Conservation (phyloP, 805 yeast species). For the Candida ipomoeae region DNA sequence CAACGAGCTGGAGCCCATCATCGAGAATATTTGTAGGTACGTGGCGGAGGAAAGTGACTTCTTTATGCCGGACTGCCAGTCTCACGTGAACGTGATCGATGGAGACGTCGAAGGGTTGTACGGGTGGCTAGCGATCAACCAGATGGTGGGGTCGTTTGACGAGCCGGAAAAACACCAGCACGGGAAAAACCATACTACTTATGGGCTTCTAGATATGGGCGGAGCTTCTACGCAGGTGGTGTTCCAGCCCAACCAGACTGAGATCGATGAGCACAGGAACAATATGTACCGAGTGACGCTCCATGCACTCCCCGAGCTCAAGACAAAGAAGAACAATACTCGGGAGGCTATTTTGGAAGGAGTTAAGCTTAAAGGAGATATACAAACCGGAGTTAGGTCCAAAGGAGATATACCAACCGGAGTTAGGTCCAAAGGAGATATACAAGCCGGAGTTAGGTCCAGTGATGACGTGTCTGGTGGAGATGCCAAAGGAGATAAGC, state of each 20-base stretch:
- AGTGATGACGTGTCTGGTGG: no score
- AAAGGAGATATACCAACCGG: no score
- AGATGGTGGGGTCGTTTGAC: slow-evolving; percentile 45
- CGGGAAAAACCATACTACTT: slow-evolving; percentile 45
- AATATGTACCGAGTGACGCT: slow-evolving; percentile 45
- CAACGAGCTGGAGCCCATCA: slow-evolving; percentile 43
- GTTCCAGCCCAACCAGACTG: slow-evolving; percentile 52
- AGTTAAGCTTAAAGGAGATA: not conserved
- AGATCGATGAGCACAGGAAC: slow-evolving; percentile 41
- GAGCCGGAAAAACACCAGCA: slow-evolving; percentile 34
- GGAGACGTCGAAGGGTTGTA: slow-evolving; percentile 66
- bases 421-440: no score
- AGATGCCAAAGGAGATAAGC: no score
- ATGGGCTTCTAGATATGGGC: slow-evolving; percentile 60
- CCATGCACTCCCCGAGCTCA: slow-evolving; percentile 27
- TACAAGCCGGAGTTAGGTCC: no score
- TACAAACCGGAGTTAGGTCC: no score
- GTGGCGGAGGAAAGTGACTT: slow-evolving; percentile 45
- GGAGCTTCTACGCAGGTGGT: slow-evolving; percentile 66
- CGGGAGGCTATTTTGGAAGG: not conserved
- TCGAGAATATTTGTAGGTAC: slow-evolving; percentile 48
- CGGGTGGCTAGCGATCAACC: slow-evolving; percentile 64
- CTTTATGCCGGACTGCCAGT: slow-evolving; percentile 55
- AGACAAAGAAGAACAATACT: slow-evolving; percentile 1
- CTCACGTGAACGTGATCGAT: slow-evolving; percentile 56